phyloP scores from a whole-genome alignment of 2,329 filamentous ascomycete species.

The Ophiostoma piceae region DNA sequence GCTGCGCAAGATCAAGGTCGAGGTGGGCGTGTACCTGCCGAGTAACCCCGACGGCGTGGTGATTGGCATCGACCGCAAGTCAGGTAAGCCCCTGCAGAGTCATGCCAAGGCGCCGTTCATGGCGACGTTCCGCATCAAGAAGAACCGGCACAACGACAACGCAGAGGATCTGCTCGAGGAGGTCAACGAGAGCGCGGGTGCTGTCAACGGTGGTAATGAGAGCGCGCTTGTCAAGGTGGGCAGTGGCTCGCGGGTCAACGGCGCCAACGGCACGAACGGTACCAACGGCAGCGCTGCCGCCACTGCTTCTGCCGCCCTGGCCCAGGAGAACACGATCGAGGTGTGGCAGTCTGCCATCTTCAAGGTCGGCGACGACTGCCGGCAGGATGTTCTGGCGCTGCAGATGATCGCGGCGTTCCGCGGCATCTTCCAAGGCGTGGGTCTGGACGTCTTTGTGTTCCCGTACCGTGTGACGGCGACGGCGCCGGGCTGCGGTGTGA shows the following conservation, averaged over 20 bases:
- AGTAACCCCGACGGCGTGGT: conserved; percentile 96
- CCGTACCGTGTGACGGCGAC: conserved; percentile 97
- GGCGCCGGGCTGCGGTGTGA: conserved; percentile 93
- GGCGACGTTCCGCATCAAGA: conserved; percentile 96
- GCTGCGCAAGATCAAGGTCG: conserved; percentile 91
- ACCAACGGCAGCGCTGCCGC: not conserved
- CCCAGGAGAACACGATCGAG: conserved; percentile 62
- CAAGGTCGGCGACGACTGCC: conserved; percentile 98
- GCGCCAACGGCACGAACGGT: not conserved
- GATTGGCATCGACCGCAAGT: conserved; percentile 96
- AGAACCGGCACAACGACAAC: conserved; percentile 56
- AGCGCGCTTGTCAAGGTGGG: conserved; percentile 17
- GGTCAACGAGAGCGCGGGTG: conserved; percentile 36
- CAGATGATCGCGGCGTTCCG: conserved; percentile 98
- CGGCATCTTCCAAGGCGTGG: conserved; percentile 91
- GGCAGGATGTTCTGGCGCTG: conserved; percentile 90
- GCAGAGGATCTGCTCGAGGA: conserved; percentile 49
- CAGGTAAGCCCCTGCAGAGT: conserved; percentile 92
- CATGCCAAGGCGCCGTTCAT: conserved; percentile 98
- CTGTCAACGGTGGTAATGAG: conserved; percentile 25
- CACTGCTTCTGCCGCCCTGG: conserved; percentile 22
- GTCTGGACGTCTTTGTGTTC: conserved; percentile 93
- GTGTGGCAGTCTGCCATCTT: conserved; percentile 99
- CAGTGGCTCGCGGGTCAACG: not conserved
- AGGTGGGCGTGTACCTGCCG: conserved; percentile 93